Evolutionary conservation across 1,284 basidiomycete species (phyloP).

Genomic region (Stygiomarasmius scandens): DNA sequence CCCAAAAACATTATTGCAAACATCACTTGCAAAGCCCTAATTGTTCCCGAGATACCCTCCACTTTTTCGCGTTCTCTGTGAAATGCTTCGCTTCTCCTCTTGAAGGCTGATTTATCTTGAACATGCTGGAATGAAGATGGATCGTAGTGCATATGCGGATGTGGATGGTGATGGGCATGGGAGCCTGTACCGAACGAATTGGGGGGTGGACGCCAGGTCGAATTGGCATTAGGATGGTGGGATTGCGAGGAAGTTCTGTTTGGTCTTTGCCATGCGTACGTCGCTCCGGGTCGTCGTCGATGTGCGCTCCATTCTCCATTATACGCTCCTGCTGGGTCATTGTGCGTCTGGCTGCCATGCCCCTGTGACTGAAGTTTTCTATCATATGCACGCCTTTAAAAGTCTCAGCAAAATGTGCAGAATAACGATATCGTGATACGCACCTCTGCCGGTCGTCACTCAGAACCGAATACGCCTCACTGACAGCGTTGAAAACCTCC

Average conservation of each 20-base stretch:
- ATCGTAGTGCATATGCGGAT: conserved; percentile 2
- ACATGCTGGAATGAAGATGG: background rate
- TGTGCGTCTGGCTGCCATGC: background rate
- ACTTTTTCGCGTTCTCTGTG: conserved; percentile 12
- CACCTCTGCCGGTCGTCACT: conserved; percentile 45
- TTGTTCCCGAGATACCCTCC: conserved; percentile 11
- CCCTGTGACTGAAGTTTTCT: conserved; percentile 9
- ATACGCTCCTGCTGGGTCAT: conserved; percentile 7
- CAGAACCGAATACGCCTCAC: conserved; percentile 45
- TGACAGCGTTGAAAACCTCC: conserved; percentile 38
- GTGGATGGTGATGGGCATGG: background rate
- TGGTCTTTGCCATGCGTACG: conserved; percentile 14
- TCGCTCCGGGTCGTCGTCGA: conserved; percentile 16
- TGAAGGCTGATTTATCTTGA: conserved; percentile 7
- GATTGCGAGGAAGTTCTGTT: background rate
- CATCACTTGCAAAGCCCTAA: conserved; percentile 17
- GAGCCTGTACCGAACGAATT: background rate
- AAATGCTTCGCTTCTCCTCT: conserved; percentile 12
- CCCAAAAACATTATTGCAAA: conserved; percentile 2
- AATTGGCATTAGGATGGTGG: background rate
- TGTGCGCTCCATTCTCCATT: conserved; percentile 12
- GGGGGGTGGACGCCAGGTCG: background rate
- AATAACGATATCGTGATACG: background rate
- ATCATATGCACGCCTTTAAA: conserved; percentile 19
- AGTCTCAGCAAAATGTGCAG: background rate